A percentile compares a stretch with the other conserved stretches of the same genome.
Conservation (phyloP, 2,329 filamentous ascomycete genomes). For the Diaporthe sp. region DNA sequence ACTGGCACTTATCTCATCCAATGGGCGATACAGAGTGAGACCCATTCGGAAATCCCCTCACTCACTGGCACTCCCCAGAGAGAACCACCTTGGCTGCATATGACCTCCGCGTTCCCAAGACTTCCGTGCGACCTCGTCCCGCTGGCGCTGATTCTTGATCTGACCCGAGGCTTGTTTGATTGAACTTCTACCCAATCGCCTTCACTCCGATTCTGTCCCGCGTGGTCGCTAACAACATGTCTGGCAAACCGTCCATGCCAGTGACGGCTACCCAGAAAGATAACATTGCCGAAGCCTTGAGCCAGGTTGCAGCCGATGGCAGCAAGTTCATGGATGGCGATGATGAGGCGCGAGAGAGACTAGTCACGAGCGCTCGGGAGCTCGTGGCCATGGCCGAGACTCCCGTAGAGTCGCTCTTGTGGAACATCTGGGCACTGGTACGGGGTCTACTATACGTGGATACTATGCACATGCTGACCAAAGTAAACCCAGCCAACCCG, state of each 20-base stretch:
- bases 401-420: neutral
- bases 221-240: neutral
- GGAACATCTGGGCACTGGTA: constrained; percentile 1
- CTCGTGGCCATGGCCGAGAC: neutral
- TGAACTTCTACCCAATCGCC: too few relatives aligned
- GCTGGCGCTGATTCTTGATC: too few relatives aligned
- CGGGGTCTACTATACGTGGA: neutral
- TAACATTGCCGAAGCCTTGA: neutral
- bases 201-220: too few relatives aligned
- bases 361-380: neutral
- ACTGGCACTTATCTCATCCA: too few relatives aligned
- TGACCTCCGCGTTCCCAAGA: too few relatives aligned
- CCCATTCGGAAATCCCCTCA: too few relatives aligned
- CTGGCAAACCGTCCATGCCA: neutral
- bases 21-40: too few relatives aligned
- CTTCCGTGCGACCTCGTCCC: too few relatives aligned
- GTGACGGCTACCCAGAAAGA: neutral
- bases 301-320: neutral
- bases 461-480: neutral
- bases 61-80: too few relatives aligned
- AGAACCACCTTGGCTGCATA: too few relatives aligned
- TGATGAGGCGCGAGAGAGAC: neutral
- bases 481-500: too few relatives aligned
- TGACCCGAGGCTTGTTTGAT: too few relatives aligned
- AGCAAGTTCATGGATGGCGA: neutral